These are phyloP conservation scores for Gynandropsis gynandra DNA, from an alignment of 345 rosid genomes.

Conservation along the genomic window DNA sequence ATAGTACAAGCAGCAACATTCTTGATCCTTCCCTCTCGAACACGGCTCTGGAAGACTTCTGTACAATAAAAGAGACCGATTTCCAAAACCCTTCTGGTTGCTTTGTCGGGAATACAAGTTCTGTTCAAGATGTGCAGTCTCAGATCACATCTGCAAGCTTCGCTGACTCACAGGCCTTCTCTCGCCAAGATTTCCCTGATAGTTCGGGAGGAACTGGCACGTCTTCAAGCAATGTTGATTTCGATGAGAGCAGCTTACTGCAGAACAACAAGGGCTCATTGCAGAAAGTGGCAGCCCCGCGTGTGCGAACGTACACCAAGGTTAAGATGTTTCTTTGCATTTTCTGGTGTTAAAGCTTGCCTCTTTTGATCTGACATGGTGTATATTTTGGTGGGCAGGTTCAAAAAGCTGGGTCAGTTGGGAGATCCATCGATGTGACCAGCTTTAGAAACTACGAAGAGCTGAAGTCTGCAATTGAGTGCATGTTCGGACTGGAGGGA, in stretches of 20 bases:
- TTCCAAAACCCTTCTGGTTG: conserved; percentile 66
- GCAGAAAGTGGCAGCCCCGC: conserved; percentile 70
- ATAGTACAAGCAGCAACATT: conserved; percentile 51
- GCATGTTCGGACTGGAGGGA: conserved; percentile 94
- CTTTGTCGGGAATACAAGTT: conserved; percentile 54
- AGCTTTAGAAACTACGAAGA: conserved; percentile 73
- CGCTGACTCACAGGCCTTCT: conserved; percentile 70
- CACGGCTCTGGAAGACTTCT: conserved; percentile 65
- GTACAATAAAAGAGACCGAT: conserved; percentile 55
- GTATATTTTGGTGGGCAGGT: conserved; percentile 43
- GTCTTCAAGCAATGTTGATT: conserved; percentile 81
- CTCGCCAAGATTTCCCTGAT: conserved; percentile 73
- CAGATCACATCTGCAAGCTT: conserved; percentile 89
- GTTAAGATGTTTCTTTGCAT: conserved; percentile 25
- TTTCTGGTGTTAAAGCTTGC: background rate
- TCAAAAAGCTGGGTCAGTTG: conserved; percentile 95
- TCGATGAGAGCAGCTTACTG: conserved; percentile 61
- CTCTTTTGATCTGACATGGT: background rate
- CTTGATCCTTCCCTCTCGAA: conserved; percentile 69
- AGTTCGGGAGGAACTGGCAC: conserved; percentile 70
- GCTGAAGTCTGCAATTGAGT: conserved; percentile 75
- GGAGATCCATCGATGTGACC: conserved; percentile 90
- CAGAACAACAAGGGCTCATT: conserved; percentile 52
- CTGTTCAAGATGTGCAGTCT: conserved; percentile 79
- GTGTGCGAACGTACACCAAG: conserved; percentile 88